These are phyloP conservation scores for Ophiostoma himal-ulmi DNA, from an alignment of 2,329 filamentous ascomycete species.

Conservation along the genomic window DNA sequence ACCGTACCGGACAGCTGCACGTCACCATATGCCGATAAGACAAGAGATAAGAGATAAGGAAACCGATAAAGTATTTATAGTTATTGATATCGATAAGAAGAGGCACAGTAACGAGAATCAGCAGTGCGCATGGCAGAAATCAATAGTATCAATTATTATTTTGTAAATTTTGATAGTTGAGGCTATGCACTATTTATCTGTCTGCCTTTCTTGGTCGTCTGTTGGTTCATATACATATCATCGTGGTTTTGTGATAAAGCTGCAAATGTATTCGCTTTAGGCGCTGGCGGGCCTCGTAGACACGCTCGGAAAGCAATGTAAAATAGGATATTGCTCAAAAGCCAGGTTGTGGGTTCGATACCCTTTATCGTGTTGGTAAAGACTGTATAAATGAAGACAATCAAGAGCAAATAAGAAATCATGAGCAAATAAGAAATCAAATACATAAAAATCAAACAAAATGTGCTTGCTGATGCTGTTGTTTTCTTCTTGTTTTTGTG, in stretches of 20 bases:
- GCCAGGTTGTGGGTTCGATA: background rate
- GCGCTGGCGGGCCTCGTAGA: too few species aligned
- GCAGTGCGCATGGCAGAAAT: too few species aligned
- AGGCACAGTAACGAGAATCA: too few species aligned
- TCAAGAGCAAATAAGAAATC: background rate
- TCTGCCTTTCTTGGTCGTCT: background rate
- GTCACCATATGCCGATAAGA: conserved; percentile 13
- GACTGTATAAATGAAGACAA: background rate
- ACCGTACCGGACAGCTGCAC: conserved; percentile 17
- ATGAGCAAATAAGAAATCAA: background rate
- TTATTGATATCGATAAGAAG: background rate
- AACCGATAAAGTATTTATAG: background rate
- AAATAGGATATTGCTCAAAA: background rate
- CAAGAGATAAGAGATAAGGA: conserved; percentile 17
- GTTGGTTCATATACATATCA: background rate
- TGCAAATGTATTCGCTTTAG: background rate
- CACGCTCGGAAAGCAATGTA: background rate
- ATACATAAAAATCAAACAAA: background rate
- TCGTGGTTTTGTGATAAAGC: background rate
- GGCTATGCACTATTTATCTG: background rate
- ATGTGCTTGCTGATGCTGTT: background rate
- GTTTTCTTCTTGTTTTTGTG: background rate
- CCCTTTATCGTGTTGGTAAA: background rate
- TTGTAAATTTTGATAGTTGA: background rate
- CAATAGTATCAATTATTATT: background rate